phyloP scores from a whole-genome alignment of 768 basidiomycete species.

The Gautieria morchelliformis region DNA sequence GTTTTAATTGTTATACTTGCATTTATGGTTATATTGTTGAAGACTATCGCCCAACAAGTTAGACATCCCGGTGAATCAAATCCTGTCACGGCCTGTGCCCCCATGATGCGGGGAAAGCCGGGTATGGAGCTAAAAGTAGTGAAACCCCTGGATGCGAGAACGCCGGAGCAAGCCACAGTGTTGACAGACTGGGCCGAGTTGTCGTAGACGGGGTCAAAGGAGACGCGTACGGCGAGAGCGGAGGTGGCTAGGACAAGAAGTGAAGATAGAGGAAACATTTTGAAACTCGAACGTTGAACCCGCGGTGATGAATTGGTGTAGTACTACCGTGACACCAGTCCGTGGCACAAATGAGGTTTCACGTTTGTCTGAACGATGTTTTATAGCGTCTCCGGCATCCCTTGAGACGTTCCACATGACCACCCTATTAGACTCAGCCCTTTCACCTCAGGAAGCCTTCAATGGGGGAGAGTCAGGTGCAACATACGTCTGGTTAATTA shows the following conservation, averaged over 20 bases:
- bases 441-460: too few species aligned
- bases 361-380: too few species aligned
- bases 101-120: conserved; percentile 52
- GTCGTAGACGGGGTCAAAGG: conserved; percentile 41
- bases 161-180: conserved; percentile 8
- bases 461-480: too few species aligned
- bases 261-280: not conserved
- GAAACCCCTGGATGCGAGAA: conserved; percentile 21
- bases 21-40: conserved; percentile 30
- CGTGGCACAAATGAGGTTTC: too few species aligned
- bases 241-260: conserved; percentile 9
- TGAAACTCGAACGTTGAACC: too few species aligned
- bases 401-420: too few species aligned
- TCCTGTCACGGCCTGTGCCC: conserved; percentile 37
- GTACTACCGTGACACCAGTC: too few species aligned
- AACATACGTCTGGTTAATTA: too few species aligned
- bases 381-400: too few species aligned
- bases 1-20: conserved; percentile 14
- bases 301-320: too few species aligned
- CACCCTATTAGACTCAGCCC: too few species aligned
- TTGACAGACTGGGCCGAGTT: conserved; percentile 1
- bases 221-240: conserved; percentile 16
- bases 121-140: conserved; percentile 44
- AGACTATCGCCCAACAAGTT: conserved; percentile 51
- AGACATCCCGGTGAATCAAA: conserved; percentile 48